Percentiles rank a stretch among this genome's conserved stretches.
These are phyloP conservation scores for Sphagnum tenellum DNA, from an alignment of 225 moss, liverwort and hornwort species.

Conservation along the genomic window DNA sequence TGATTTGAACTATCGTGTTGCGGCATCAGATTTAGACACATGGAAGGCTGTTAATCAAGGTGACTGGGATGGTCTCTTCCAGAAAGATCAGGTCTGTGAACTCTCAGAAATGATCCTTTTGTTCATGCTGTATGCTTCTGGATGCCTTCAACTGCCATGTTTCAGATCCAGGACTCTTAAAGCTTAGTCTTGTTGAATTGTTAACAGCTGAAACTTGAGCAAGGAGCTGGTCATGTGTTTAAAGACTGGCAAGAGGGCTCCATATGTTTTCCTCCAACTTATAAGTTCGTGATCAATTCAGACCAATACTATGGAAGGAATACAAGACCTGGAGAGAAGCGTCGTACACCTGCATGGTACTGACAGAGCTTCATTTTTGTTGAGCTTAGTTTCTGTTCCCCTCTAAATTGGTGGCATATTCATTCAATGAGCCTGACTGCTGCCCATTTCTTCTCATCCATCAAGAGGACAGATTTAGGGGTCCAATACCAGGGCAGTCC, in stretches of 20 bases:
- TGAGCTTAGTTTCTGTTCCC: not conserved
- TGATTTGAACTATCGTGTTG: constrained; percentile 87
- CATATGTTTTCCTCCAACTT: constrained; percentile 78
- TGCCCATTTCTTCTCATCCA: too few species aligned
- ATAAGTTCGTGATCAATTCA: constrained; percentile 74
- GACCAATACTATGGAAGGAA: constrained; percentile 66
- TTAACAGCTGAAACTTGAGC: constrained; percentile 69
- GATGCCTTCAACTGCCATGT: too few species aligned
- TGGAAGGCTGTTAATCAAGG: constrained; percentile 58
- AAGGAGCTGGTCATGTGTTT: constrained; percentile 70
- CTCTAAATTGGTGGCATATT: too few species aligned
- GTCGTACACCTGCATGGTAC: constrained; percentile 88
- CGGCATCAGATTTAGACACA: constrained; percentile 68
- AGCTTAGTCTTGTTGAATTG: too few species aligned
- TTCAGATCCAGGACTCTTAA: too few species aligned
- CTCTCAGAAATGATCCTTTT: too few species aligned
- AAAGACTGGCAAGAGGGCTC: constrained; percentile 76
- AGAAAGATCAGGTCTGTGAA: constrained; percentile 62
- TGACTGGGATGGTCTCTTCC: constrained; percentile 70
- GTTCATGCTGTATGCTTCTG: too few species aligned
- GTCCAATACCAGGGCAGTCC: too few species aligned
- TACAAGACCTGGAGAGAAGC: constrained; percentile 58
- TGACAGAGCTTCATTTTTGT: not conserved
- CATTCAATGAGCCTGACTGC: not conserved
- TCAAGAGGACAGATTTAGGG: too few species aligned